These are phyloP conservation scores for Venturia asperata DNA, from an alignment of 2,329 filamentous ascomycete genomes.

Conservation along the genomic window DNA sequence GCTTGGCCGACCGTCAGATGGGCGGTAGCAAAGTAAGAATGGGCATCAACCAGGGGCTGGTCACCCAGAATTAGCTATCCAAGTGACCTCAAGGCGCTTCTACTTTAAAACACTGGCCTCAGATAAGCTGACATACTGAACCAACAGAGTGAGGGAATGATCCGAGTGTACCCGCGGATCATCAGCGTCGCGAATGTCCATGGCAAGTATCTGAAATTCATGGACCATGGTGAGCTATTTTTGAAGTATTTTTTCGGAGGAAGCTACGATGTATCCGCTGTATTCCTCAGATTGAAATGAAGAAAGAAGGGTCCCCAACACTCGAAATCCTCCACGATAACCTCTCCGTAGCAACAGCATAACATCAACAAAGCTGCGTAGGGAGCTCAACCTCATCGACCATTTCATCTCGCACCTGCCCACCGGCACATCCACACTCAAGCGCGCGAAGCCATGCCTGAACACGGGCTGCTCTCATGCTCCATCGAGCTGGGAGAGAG, in stretches of 20 bases:
- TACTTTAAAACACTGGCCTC: background rate
- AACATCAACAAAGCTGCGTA: background rate
- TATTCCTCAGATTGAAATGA: too few species aligned
- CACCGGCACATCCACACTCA: background rate
- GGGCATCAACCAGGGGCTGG: background rate
- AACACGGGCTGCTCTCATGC: constrained; percentile 47
- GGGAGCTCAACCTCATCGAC: background rate
- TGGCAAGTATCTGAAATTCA: background rate
- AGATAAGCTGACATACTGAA: background rate
- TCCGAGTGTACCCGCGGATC: too few species aligned
- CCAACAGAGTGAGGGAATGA: background rate
- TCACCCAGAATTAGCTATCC: background rate
- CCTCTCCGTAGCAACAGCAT: background rate
- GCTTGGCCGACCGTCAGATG: background rate
- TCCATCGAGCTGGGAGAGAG: constrained; percentile 43
- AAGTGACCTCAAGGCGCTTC: background rate
- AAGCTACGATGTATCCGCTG: background rate
- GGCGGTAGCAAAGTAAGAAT: background rate
- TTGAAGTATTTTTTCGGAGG: background rate
- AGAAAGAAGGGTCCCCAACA: background rate
- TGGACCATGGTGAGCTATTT: background rate
- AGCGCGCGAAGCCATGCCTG: constrained; percentile 40
- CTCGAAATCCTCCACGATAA: background rate
- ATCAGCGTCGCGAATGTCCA: background rate
- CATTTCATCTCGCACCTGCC: background rate